Conservation (phyloP, 2,329 filamentous ascomycete genomes). For the Neonectria ditissima region DNA sequence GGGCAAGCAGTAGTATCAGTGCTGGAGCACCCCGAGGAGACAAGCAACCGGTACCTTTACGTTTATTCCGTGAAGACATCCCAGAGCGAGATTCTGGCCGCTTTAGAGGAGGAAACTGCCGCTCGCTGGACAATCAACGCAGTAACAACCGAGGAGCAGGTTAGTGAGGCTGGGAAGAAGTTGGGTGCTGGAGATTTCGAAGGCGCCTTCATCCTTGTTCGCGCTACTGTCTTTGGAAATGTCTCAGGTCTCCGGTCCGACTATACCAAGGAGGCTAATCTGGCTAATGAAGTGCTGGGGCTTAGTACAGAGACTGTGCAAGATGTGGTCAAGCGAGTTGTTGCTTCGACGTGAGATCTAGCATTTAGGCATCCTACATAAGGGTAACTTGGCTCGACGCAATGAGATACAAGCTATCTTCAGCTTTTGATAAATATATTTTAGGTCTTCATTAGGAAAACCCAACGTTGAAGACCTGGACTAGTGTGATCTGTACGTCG, state of each 20-base stretch:
- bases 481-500: no score
- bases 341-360: not conserved
- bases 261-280: conserved; percentile 27
- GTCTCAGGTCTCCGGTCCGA: conserved; percentile 25
- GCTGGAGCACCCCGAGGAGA: conserved; percentile 58
- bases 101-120: conserved; percentile 31
- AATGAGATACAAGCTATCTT: no score
- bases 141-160: conserved; percentile 30
- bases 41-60: conserved; percentile 65
- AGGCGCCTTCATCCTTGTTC: conserved; percentile 29
- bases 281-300: conserved; percentile 26
- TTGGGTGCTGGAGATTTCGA: conserved; percentile 25
- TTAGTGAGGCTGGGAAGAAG: conserved; percentile 14
- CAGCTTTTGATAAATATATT: no score
- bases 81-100: conserved; percentile 52
- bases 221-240: conserved; percentile 26
- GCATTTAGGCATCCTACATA: no score
- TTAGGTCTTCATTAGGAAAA: no score
- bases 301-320: conserved; percentile 11
- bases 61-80: conserved; percentile 62
- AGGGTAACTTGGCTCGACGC: no score
- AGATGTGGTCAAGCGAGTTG: not conserved
- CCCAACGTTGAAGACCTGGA: no score
- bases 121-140: conserved; percentile 21
- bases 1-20: conserved; percentile 61